Percentiles rank a stretch among this genome's conserved stretches.
Conservation (phyloP, 331 rosid species). For the Ulmus americana region DNA sequence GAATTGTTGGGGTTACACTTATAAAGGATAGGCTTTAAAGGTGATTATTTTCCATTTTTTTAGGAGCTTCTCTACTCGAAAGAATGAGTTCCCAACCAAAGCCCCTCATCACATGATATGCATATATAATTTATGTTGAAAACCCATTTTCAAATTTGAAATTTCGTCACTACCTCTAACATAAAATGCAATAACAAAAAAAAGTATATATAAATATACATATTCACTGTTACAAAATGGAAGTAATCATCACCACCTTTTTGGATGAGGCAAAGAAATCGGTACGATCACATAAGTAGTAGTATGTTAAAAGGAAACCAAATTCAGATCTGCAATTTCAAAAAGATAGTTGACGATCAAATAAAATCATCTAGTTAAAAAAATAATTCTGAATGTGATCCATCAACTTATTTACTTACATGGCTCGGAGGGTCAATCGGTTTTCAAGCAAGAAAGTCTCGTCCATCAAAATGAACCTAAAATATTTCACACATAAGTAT, state of each 20-base stretch:
- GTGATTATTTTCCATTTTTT: not conserved
- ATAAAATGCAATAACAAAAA: not conserved
- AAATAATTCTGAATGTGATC: slow-evolving; percentile 7
- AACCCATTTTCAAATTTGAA: too few relatives aligned
- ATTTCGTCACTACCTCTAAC: not conserved
- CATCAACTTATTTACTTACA: slow-evolving; percentile 48
- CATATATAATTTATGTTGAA: not conserved
- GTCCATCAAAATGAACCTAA: slow-evolving; percentile 76
- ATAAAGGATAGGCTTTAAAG: not conserved
- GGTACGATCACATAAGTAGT: slow-evolving; percentile 80
- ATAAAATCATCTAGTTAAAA: slow-evolving; percentile 19
- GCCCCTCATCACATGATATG: not conserved
- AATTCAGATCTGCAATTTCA: slow-evolving; percentile 62
- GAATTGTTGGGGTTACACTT: not conserved
- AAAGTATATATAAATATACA: not conserved
- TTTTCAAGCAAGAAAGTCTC: slow-evolving; percentile 71
- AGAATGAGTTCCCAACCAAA: not conserved
- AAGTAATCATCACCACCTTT: slow-evolving; percentile 44
- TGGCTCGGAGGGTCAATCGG: slow-evolving; percentile 81
- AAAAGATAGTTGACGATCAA: slow-evolving; percentile 16
- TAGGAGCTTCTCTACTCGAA: not conserved
- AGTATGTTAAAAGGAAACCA: slow-evolving; percentile 64
- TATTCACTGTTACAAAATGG: slow-evolving; percentile 7
- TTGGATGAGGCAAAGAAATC: slow-evolving; percentile 65
- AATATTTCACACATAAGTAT: slow-evolving; percentile 9